Conservation (phyloP, 805 yeast genomes). For the Starmerella cellae region DNA sequence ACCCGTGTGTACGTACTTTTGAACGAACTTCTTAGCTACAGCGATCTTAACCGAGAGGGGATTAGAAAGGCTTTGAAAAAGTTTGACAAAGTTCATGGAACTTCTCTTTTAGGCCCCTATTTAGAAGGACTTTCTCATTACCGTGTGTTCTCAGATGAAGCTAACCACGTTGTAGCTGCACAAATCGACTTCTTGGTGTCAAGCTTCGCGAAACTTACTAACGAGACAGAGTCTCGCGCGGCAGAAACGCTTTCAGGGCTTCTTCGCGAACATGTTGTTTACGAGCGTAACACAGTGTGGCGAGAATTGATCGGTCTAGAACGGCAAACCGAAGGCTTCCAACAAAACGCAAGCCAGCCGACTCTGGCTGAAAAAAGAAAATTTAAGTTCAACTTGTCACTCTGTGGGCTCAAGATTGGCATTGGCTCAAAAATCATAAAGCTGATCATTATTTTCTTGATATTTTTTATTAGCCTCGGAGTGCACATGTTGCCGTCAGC, state of each 20-base stretch:
- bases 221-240: conserved; percentile 36
- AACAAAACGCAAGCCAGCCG: conserved; percentile 18
- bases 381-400: not conserved
- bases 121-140: conserved; percentile 36
- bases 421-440: conserved; percentile 15
- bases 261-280: conserved; percentile 83
- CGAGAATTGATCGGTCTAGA: conserved; percentile 88
- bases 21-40: conserved; percentile 69
- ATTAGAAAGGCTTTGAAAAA: conserved; percentile 82
- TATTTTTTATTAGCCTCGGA: conserved; percentile 39
- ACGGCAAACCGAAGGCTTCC: conserved; percentile 35
- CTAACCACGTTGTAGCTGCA: conserved; percentile 38
- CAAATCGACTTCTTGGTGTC: conserved; percentile 42
- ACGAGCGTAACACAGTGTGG: conserved; percentile 98
- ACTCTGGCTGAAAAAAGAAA: not conserved
- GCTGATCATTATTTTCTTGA: conserved; percentile 34
- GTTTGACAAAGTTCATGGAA: conserved; percentile 70
- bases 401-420: not conserved
- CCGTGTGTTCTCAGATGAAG: conserved; percentile 40
- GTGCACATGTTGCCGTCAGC: conserved; percentile 36
- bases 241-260: conserved; percentile 38
- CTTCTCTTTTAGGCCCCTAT: conserved; percentile 47
- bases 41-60: conserved; percentile 78
- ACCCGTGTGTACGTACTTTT: conserved; percentile 52
- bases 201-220: conserved; percentile 41